phyloP scores from a whole-genome alignment of 345 rosid species.

The Lepidium didymum region DNA sequence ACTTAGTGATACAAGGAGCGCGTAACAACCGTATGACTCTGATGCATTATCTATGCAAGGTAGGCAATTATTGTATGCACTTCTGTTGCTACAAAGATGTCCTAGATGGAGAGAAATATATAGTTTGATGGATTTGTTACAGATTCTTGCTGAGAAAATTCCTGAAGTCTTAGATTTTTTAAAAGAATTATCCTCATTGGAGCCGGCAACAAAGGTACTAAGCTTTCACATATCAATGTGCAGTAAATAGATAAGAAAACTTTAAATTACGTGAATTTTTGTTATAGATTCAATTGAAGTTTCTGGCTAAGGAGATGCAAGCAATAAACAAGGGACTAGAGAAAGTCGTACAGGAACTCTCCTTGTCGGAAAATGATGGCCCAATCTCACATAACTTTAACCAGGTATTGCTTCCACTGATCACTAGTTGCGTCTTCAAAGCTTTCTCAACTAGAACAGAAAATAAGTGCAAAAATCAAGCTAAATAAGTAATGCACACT shows the following conservation, averaged over 20 bases:
- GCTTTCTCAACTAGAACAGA: neutral
- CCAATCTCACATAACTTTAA: constrained; percentile 60
- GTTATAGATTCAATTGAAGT: constrained; percentile 79
- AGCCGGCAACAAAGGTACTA: constrained; percentile 70
- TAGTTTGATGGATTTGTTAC: constrained; percentile 22
- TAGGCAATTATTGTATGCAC: constrained; percentile 16
- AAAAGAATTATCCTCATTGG: constrained; percentile 55
- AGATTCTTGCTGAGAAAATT: constrained; percentile 85
- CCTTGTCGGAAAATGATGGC: constrained; percentile 83
- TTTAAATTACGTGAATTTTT: neutral
- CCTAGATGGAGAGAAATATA: neutral
- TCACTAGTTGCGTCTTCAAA: neutral
- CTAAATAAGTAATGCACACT: neutral
- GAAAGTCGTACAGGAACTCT: constrained; percentile 77
- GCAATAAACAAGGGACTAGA: constrained; percentile 94
- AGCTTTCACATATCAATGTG: neutral
- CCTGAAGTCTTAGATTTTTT: constrained; percentile 84
- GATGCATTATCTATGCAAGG: constrained; percentile 99
- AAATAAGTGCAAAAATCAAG: neutral
- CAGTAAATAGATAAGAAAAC: neutral
- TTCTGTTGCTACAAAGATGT: neutral
- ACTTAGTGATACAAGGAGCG: constrained; percentile 88
- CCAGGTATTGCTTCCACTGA: constrained; percentile 37
- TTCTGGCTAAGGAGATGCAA: constrained; percentile 98
- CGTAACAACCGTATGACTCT: constrained; percentile 86